These are phyloP conservation scores for Thalassiosira exigua DNA, from an alignment of 352 stramenopile species.

Conservation along the genomic window DNA sequence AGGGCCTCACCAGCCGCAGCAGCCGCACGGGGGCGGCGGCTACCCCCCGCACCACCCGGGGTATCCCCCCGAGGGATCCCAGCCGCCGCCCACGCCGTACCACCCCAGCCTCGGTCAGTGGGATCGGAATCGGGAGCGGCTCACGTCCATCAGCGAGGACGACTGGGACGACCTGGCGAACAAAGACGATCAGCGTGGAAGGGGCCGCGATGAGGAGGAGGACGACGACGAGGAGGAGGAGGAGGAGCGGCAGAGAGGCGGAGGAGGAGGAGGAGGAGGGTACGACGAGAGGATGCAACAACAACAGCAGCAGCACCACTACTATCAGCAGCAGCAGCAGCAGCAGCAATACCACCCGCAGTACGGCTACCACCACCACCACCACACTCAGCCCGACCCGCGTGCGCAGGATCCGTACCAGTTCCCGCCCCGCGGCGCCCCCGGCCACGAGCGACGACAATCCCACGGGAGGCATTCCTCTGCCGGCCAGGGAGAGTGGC, in stretches of 20 bases:
- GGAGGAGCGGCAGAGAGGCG: neutral
- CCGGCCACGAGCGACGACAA: neutral
- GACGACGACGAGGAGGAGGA: neutral
- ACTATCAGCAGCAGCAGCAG: conserved; percentile 13
- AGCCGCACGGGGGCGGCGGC: neutral
- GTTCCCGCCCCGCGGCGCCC: no score
- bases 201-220: neutral
- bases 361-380: neutral
- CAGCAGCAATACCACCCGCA: conserved; percentile 2
- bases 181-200: conserved; percentile 5
- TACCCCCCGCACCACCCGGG: neutral
- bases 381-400: neutral
- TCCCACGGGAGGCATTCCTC: neutral
- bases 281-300: conserved; percentile 13
- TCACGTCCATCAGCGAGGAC: conserved; percentile 37
- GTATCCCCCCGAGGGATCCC: neutral
- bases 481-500: neutral
- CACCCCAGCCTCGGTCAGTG: conserved; percentile 33
- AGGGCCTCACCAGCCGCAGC: neutral
- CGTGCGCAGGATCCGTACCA: neutral
- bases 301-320: conserved; percentile 4
- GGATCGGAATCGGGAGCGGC: neutral
- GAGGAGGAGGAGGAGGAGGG: neutral
- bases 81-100: conserved; percentile 11
- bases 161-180: conserved; percentile 36